These are phyloP conservation scores for Sorghum bicolor DNA, from an alignment of 176 grass and related monocot species.

Conservation along the genomic window DNA sequence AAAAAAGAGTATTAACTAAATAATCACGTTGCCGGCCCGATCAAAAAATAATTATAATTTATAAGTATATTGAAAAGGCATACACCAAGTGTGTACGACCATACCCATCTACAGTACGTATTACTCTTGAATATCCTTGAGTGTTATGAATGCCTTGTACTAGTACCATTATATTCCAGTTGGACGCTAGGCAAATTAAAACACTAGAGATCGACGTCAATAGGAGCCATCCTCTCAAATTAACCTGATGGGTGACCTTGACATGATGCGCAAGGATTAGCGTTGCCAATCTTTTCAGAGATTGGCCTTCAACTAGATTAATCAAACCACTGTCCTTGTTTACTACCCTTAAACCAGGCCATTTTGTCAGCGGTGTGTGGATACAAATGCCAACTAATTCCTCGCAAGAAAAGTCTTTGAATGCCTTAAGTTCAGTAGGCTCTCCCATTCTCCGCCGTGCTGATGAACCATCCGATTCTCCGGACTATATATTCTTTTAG, in stretches of 20 bases:
- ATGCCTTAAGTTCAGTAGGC: too few relatives aligned
- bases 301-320: slow-evolving; percentile 18
- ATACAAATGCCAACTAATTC: not conserved
- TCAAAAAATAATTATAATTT: too few relatives aligned
- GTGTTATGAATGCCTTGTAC: not conserved
- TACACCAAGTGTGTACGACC: not conserved
- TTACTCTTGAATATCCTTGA: not conserved
- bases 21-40: too few relatives aligned
- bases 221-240: not conserved
- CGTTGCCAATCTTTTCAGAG: slow-evolving; percentile 33
- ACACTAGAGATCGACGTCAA: not conserved
- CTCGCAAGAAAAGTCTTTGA: too few relatives aligned
- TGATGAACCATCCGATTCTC: too few relatives aligned
- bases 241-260: slow-evolving; percentile 4
- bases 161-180: slow-evolving; percentile 8
- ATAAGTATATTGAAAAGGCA: too few relatives aligned
- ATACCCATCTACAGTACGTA: not conserved
- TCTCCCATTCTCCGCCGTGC: too few relatives aligned
- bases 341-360: not conserved
- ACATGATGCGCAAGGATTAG: slow-evolving; percentile 8
- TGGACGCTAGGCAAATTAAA: not conserved
- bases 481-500: too few relatives aligned
- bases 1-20: too few relatives aligned
- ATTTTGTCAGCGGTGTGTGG: not conserved
- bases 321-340: not conserved